Evolutionary conservation across 2,329 filamentous ascomycete genomes (phyloP), one percentile per base, ranked within the genome.

Genomic region (Diaporthe aspalathi): DNA sequence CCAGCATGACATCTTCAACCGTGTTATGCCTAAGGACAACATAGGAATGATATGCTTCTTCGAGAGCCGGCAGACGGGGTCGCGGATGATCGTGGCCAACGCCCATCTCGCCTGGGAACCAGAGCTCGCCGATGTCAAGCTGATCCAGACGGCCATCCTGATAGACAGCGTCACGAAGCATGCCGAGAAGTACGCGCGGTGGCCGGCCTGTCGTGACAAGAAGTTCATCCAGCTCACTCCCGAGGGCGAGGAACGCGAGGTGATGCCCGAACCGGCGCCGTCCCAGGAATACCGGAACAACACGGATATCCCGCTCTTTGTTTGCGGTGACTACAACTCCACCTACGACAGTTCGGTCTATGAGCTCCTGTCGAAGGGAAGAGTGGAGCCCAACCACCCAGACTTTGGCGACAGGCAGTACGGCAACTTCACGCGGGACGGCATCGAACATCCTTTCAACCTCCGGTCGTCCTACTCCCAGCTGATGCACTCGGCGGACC

Each of bases 311-410:
- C 96, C 96, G 1, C 85, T 98, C 47, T 84, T 99, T 72, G 89
- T 99, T 67, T 98, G 95, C 77, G 95, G 95, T 76, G 96, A 99
- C 81, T 97, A 98, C 86, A 99, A 99, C 83, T 98, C 95, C 5
- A 92, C 91, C 1, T 89, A 90, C 16, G 91, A 93, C 69, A 98
- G 94, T 67, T 94, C 94, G 53, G 95, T 98, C 0, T 97, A 97
- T 80, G 94, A 98, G 74, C 87, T 99, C 54, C 89, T 99, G 75
- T 91, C 93, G 3, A 90, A 92, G 78, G 96, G 96, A 49, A 90
- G 89, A 52, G 88, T 99, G 24, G 87, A 90, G 14, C 92, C 92
- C 65, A 89, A 93, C 68, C 95, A 99, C 79, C 85, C 89, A 5
- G 96, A 98, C 78, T 86, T 99, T 52, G 89, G 88, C 72, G 91